Base-by-base conservation (phyloP, 306 rosid genomes). In the Cyamopsis tetragonoloba region DNA sequence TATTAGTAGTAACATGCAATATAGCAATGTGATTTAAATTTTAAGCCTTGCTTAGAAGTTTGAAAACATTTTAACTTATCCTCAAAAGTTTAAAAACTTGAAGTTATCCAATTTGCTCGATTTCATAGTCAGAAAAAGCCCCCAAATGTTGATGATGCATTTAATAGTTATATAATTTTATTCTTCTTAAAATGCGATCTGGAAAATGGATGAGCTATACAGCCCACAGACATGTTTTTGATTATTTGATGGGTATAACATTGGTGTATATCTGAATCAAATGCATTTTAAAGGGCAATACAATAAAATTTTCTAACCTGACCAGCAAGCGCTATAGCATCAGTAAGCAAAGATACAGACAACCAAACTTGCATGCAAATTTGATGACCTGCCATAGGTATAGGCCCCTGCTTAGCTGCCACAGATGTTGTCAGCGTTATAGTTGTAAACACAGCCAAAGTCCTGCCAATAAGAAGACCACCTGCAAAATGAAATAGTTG, bases 311-410 rank as follows among this genome's bases (percentile, higher is more conserved):
- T 46, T 71, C 79, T 57, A 71, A 86, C 98, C 96, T 92, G 98
- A 67, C 91, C 98, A 82, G 99, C 88, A 71, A 93, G 91, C 3
- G 99, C 97, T 62, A 93, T 66, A 35, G 96, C 97, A 86, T 93
- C 99, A 12, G 87, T 93, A 67, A 93, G 89, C 85, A 93, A 75
- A 64, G 99, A 93, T 47, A 88, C 31, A 28, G 97, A 88, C 88
- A 90, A 49, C 99, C 99, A 89, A 79, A 90, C 89, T 86, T 93
- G 73, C 69, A 86, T 70, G 80, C 92, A 82, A 76, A 93, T 88
- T 83, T 93, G 96, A 86, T 86, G 81, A 49, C 97, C 99, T 37
- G 99, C 99, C 97, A 93, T 90, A 63, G 83, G 81, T 64, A 81
- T 74, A 50, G 98, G 88, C 18, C 98, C 97, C 70, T 83, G 88